Evolutionary conservation across 2,329 filamentous ascomycete species (phyloP), one percentile per base, ranked within the genome.

Genomic region (Fusarium pseudocircinatum): DNA sequence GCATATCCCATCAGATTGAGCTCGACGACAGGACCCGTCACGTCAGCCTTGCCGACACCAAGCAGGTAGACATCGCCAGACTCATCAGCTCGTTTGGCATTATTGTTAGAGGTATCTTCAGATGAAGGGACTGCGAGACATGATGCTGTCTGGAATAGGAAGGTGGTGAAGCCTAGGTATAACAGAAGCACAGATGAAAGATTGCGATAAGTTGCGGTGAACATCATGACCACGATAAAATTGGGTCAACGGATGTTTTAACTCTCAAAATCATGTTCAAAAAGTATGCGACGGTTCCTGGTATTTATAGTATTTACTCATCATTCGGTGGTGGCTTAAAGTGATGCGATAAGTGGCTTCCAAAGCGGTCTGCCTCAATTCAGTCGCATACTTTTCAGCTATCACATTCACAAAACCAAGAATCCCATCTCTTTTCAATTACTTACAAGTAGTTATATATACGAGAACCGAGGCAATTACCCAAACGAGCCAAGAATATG

Each of bases 1-100:
- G 64, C 62, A 30, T 67, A 67, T 5, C 64, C 64, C 64, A 67
- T 67, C 3, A 67, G 39, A 12, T 67, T 67, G 13, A 67, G 44
- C 34, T 67, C 64, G 6, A 67, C 64, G 4, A 67, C 64, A 30
- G 64, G 64, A 0, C 64, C 64, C 2, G 64, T 67, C 3, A 67
- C 50, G 1, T 67, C 64, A 5, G 64, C 64, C 2, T 67, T 67
- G 20, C 62, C 64, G 10, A 60, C 62, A 4, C 64, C 64, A 2
- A 67, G 62, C 12, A 39, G 13, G 24, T 67, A 67, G 2, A 52
- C 11, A 11, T 64, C 47, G 0, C 42, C 36, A 10, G 37, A 43
- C 1, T 44, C 59, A 14, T 49, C 61, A 16, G n/a, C 62, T 9
- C 64, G n/a, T 1, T 67, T 67, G 2, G 9, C 3, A 1, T 26